Evolutionary conservation across 2,329 filamentous ascomycete genomes (phyloP), one percentile per base, ranked within the genome.

Genomic region (Sarocladium oryzae): DNA sequence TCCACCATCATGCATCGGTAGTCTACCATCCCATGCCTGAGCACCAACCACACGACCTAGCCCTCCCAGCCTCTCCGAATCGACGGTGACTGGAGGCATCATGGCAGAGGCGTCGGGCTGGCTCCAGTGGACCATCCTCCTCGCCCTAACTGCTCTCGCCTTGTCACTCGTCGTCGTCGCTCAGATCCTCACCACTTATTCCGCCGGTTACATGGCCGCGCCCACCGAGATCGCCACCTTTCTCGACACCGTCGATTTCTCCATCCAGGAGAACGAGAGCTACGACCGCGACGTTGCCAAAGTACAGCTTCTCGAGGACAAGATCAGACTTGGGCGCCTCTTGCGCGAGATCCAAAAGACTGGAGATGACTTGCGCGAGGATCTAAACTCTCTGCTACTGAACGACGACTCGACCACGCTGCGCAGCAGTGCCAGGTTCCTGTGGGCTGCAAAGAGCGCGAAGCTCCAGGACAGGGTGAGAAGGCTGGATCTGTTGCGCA

Each of bases 261-360:
- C 79, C 35, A 71, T 82, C 46, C 70, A 77, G 57, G 82, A 85
- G 63, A 84, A 84, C 59, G 81, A 84, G 64, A 78, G 73, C 59
- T 84, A 84, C 61, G 78, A 84, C 63, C 70, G 73, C 57, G 79
- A 85, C 58, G 72, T 84, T 45, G 69, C 74, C 51, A 77, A 75
- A 53, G 73, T 84, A 35, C 72, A 72, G 60, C 76, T 76, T 36
- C 70, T 84, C 26, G 81, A 84, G 56, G 81, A 85, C 63, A 83
- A 83, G 69, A 61, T 84, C 45, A 78, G 81, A 48, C 72, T 85
- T 36, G 72, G 69, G 54, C 72, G 74, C 37, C 67, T 85, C 54
- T 67, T 84, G 56, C 74, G 78, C 55, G 80, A 85, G 65, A 84
- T 85, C 53, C 81, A 83, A 62, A 77, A 72, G 61, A 70, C 69